Conservation (phyloP, 2,329 filamentous ascomycete genomes). For the Diplodia scrobiculata region DNA sequence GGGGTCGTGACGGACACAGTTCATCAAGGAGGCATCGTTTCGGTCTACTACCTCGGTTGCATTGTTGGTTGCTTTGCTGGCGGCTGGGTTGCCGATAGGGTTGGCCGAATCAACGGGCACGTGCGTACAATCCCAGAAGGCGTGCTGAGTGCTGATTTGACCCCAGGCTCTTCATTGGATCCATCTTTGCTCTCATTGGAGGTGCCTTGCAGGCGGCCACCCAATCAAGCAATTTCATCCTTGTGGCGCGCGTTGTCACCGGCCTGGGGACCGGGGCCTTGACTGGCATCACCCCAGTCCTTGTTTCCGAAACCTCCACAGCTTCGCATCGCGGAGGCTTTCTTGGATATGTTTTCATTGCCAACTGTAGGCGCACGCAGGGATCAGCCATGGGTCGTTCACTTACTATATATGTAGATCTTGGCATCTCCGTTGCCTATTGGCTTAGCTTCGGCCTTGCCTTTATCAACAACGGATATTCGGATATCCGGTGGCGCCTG, state of each 20-base stretch:
- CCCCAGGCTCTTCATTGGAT: conserved; percentile 47
- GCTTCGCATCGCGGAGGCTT: conserved; percentile 28
- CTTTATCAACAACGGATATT: conserved; percentile 34
- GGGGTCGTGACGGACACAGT: conserved; percentile 58
- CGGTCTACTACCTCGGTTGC: conserved; percentile 62
- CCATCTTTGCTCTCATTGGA: conserved; percentile 54
- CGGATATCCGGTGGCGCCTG: conserved; percentile 35
- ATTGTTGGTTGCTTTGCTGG: conserved; percentile 65
- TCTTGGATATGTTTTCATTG: conserved; percentile 47
- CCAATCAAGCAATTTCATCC: conserved; percentile 53
- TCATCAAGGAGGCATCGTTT: conserved; percentile 65
- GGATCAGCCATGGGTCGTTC: background rate
- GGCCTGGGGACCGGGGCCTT: conserved; percentile 55
- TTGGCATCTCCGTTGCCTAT: conserved; percentile 49
- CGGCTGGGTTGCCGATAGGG: conserved; percentile 64
- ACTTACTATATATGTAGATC: conserved; percentile 34
- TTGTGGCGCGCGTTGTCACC: conserved; percentile 55
- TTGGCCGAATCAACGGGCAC: conserved; percentile 58
- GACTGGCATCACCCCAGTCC: conserved; percentile 30
- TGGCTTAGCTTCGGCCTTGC: conserved; percentile 35
- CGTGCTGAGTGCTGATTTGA: background rate
- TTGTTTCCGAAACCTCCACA: conserved; percentile 28
- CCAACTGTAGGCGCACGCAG: conserved; percentile 45
- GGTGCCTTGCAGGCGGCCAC: conserved; percentile 53
- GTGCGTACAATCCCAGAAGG: too few species aligned